Percentiles rank a stretch among this genome's conserved stretches.
Evolutionary conservation across 495 filamentous ascomycete species (phyloP).

Genomic region (Hypoxylon intermedium): DNA sequence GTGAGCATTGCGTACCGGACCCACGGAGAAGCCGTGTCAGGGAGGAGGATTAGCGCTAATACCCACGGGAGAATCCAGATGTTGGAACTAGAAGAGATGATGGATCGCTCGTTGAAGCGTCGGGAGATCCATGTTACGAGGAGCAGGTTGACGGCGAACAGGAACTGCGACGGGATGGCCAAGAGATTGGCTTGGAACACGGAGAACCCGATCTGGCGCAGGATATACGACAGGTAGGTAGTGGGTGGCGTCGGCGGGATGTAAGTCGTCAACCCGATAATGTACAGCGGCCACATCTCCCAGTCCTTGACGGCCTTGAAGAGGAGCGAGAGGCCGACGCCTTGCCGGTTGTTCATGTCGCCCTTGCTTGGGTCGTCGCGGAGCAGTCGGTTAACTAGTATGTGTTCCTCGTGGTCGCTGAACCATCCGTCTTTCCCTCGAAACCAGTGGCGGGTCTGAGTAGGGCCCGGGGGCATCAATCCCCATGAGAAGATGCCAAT

Average conservation of each 20-base stretch:
- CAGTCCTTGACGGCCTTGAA: conserved; percentile 60
- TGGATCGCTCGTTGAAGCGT: conserved; percentile 58
- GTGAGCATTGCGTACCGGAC: conserved; percentile 59
- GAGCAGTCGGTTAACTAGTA: conserved; percentile 67
- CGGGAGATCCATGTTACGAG: conserved; percentile 63
- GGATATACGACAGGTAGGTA: conserved; percentile 58
- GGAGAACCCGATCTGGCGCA: conserved; percentile 59
- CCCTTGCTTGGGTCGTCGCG: conserved; percentile 71
- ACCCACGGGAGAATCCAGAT: conserved; percentile 64
- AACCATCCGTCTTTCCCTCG: conserved; percentile 67
- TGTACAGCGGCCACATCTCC: conserved; percentile 67
- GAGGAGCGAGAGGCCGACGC: conserved; percentile 54
- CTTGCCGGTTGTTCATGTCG: conserved; percentile 67
- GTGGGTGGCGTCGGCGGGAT: conserved; percentile 57
- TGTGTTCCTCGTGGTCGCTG: conserved; percentile 62
- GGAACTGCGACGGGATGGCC: conserved; percentile 57
- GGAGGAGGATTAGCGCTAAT: conserved; percentile 56
- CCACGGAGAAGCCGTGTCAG: conserved; percentile 55
- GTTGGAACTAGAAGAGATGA: conserved; percentile 59
- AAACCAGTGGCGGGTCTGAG: conserved; percentile 62
- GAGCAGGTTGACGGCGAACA: conserved; percentile 54
- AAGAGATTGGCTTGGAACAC: conserved; percentile 63
- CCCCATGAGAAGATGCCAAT: conserved; percentile 61
- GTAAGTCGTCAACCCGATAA: conserved; percentile 59
- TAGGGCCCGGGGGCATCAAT: conserved; percentile 59